Percentiles rank a stretch among this genome's conserved stretches.
Evolutionary conservation across 768 basidiomycete species (phyloP).

Genomic region (Suillus placidus): DNA sequence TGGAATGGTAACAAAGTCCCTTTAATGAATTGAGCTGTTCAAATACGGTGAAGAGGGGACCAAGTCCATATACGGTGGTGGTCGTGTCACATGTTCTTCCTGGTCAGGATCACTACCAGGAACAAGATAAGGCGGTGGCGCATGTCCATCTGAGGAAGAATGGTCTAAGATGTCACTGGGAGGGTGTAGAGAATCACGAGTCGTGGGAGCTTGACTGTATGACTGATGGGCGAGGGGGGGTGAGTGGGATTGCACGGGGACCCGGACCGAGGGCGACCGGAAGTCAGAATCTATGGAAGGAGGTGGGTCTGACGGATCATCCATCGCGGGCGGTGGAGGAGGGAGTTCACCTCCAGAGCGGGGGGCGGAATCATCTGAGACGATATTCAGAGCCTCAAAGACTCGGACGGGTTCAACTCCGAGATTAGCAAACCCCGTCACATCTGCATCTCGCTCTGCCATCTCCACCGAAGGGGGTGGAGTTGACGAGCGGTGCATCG

Average conservation of each 20-base stretch:
- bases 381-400: slow-evolving; percentile 60
- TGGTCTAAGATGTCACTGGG: slow-evolving; percentile 35
- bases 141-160: slow-evolving; percentile 51
- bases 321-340: slow-evolving; percentile 80
- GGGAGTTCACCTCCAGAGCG: slow-evolving; percentile 52
- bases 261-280: slow-evolving; percentile 37
- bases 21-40: slow-evolving; percentile 5
- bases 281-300: slow-evolving; percentile 87
- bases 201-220: slow-evolving; percentile 32
- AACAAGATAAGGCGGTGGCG: slow-evolving; percentile 80
- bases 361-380: slow-evolving; percentile 38
- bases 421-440: slow-evolving; percentile 65
- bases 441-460: slow-evolving; percentile 69
- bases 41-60: slow-evolving; percentile 20
- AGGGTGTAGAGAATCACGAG: slow-evolving; percentile 37
- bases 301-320: slow-evolving; percentile 87
- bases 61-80: slow-evolving; percentile 67
- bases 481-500: slow-evolving; percentile 61
- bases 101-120: slow-evolving; percentile 48
- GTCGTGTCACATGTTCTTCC: slow-evolving; percentile 55
- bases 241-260: slow-evolving; percentile 20
- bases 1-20: background rate
- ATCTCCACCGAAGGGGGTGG: slow-evolving; percentile 81
- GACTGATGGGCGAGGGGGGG: slow-evolving; percentile 36
- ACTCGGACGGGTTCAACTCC: slow-evolving; percentile 55